phyloP scores from a whole-genome alignment of 1,139 yeast genomes.

The Debaryomyces fabryi region DNA sequence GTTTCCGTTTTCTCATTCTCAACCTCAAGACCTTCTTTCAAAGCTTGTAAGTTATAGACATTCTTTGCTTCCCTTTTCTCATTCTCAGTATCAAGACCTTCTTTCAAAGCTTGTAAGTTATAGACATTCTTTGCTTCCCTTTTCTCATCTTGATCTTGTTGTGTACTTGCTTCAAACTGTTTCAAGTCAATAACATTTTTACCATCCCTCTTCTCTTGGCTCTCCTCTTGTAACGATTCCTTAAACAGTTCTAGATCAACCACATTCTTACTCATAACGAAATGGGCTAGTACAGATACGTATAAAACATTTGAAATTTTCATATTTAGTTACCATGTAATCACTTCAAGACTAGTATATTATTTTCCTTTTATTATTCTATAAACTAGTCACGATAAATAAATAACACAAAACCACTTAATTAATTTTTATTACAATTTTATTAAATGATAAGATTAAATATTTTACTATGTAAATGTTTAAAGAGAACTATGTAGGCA shows the following conservation, averaged over 20 bases:
- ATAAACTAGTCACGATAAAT: background rate
- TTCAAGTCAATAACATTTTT: conserved; percentile 25
- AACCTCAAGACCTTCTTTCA: conserved; percentile 8
- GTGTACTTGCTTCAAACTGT: conserved; percentile 13
- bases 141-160: conserved; percentile 12
- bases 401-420: conserved; percentile 1
- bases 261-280: conserved; percentile 4
- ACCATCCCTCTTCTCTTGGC: conserved; percentile 22
- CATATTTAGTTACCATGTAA: background rate
- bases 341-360: background rate
- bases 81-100: conserved; percentile 3
- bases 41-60: conserved; percentile 20
- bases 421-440: background rate
- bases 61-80: conserved; percentile 26
- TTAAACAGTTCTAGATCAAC: conserved; percentile 11
- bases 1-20: conserved; percentile 1
- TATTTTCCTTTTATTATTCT: background rate
- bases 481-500: conserved; percentile 7
- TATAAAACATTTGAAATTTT: background rate
- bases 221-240: conserved; percentile 33
- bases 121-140: conserved; percentile 27
- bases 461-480: conserved; percentile 5
- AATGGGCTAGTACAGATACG: background rate
- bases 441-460: background rate
- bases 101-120: conserved; percentile 16